These are phyloP conservation scores for Parmelia sp. DNA, from an alignment of 495 filamentous ascomycete species.

Conservation along the genomic window DNA sequence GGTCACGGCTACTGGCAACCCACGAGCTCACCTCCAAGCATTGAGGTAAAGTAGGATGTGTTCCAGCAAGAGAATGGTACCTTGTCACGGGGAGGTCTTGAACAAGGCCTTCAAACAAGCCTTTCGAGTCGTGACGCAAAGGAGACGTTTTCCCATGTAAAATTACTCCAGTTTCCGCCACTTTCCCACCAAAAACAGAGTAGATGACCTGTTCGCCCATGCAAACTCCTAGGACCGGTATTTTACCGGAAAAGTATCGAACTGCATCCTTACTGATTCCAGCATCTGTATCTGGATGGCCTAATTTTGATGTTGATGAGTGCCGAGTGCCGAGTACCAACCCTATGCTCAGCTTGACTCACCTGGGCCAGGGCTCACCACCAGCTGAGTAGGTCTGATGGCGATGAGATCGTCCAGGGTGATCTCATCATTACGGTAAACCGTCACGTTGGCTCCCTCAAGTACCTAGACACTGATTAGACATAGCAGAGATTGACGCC, in stretches of 20 bases:
- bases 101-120: slow-evolving; percentile 71
- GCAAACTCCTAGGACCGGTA: slow-evolving; percentile 94
- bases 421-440: slow-evolving; percentile 88
- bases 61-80: slow-evolving; percentile 95
- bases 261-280: slow-evolving; percentile 91
- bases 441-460: slow-evolving; percentile 83
- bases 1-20: slow-evolving; percentile 51
- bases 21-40: slow-evolving; percentile 89
- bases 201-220: slow-evolving; percentile 99
- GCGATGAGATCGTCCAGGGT: slow-evolving; percentile 73
- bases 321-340: background rate
- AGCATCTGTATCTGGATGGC: slow-evolving; percentile 78
- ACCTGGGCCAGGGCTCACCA: slow-evolving; percentile 90
- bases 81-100: slow-evolving; percentile 80
- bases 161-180: slow-evolving; percentile 91
- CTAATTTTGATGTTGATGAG: background rate
- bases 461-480: slow-evolving; percentile 44
- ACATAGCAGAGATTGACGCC: background rate
- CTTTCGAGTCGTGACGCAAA: slow-evolving; percentile 79
- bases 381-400: slow-evolving; percentile 82
- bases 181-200: slow-evolving; percentile 80
- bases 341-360: background rate
- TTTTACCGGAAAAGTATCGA: slow-evolving; percentile 85
- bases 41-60: slow-evolving; percentile 77
- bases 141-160: slow-evolving; percentile 94